Percentiles rank a stretch among this genome's conserved stretches.
Evolutionary conservation across 1,284 basidiomycete genomes (phyloP).

Genomic region (Anthracocystis walkeri): DNA sequence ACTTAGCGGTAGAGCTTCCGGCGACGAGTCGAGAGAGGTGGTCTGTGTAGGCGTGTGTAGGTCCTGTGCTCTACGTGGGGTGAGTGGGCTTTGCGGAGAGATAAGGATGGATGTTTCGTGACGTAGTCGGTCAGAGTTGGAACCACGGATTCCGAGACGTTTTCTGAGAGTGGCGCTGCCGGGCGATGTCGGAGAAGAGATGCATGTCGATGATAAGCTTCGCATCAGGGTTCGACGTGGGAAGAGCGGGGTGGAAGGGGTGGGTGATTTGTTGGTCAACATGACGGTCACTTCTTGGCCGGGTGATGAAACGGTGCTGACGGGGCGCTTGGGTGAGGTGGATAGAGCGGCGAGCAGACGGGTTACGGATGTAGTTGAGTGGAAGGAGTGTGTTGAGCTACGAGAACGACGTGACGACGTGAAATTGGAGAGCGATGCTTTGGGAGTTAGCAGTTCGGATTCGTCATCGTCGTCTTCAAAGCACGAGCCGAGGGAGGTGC

Average conservation of each 20-base stretch:
- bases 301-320: background rate
- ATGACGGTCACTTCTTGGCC: constrained; percentile 11
- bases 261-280: constrained; percentile 25
- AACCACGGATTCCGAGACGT: constrained; percentile 36
- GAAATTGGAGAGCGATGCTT: constrained; percentile 15
- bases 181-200: constrained; percentile 22
- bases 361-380: constrained; percentile 12
- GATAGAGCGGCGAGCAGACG: constrained; percentile 21
- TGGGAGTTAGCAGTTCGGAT: constrained; percentile 10
- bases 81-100: constrained; percentile 36
- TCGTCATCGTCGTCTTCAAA: constrained; percentile 33
- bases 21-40: too few species aligned
- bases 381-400: constrained; percentile 6
- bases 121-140: background rate
- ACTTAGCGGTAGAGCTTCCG: constrained; percentile 28
- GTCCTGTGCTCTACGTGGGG: constrained; percentile 22
- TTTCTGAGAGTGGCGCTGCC: constrained; percentile 17
- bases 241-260: constrained; percentile 34
- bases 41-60: constrained; percentile 41
- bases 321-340: constrained; percentile 1
- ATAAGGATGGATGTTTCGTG: constrained; percentile 28
- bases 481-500: constrained; percentile 12
- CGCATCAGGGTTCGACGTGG: constrained; percentile 33
- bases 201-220: constrained; percentile 34
- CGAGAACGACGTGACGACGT: constrained; percentile 3